These are phyloP conservation scores for Luvunga scandens DNA, from an alignment of 345 rosid genomes.

Conservation along the genomic window DNA sequence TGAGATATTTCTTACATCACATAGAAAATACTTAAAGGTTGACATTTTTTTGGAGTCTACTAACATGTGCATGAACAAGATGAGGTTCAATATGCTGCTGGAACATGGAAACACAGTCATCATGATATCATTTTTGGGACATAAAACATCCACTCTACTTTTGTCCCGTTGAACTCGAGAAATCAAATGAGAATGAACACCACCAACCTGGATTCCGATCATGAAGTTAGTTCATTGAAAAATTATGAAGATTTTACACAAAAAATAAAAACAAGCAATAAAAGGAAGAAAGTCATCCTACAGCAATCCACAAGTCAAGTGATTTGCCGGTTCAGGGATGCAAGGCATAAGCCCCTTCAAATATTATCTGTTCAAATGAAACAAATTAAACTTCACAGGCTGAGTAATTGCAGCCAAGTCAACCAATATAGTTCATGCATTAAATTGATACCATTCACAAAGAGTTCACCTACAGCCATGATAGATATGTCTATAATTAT, in stretches of 20 bases:
- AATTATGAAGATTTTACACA: slow-evolving; percentile 9
- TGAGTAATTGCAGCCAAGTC: background rate
- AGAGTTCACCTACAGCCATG: background rate
- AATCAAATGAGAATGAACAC: slow-evolving; percentile 97
- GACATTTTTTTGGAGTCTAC: slow-evolving; percentile 30
- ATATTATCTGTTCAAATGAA: slow-evolving; percentile 62
- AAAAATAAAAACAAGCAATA: slow-evolving; percentile 11
- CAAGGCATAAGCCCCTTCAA: slow-evolving; percentile 95
- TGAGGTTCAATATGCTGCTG: slow-evolving; percentile 98
- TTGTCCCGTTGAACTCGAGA: slow-evolving; percentile 99
- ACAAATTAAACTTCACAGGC: background rate
- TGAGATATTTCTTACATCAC: background rate
- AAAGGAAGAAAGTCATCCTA: slow-evolving; percentile 43
- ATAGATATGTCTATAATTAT: slow-evolving; percentile 4
- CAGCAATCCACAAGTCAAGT: slow-evolving; percentile 97
- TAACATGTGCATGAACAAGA: slow-evolving; percentile 99
- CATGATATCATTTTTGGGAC: slow-evolving; percentile 98
- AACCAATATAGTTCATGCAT: background rate
- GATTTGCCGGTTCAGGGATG: slow-evolving; percentile 92
- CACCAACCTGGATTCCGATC: slow-evolving; percentile 77
- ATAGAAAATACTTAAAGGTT: slow-evolving; percentile 1
- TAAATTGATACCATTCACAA: background rate
- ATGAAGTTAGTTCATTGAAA: slow-evolving; percentile 7
- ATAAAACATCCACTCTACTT: too few species aligned
- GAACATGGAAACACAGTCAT: slow-evolving; percentile 97